A percentile compares a stretch with the other conserved stretches of the same genome.
These are phyloP conservation scores for Pisolithus orientalis DNA, from an alignment of 768 basidiomycete species.

Conservation along the genomic window DNA sequence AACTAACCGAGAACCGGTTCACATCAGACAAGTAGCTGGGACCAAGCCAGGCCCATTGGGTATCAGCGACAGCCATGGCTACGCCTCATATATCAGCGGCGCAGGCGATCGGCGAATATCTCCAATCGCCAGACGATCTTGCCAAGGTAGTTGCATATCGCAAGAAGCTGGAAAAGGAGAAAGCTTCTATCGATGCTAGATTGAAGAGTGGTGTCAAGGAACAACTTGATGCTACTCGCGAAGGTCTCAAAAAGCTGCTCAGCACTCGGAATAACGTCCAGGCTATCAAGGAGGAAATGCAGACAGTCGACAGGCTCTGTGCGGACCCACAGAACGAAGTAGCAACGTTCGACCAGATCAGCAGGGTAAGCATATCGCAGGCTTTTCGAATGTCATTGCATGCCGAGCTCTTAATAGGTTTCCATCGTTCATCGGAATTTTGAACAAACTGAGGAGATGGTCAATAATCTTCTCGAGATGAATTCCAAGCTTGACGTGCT, in stretches of 20 bases:
- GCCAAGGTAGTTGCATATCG: constrained; percentile 81
- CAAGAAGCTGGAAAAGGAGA: constrained; percentile 95
- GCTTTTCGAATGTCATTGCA: background rate
- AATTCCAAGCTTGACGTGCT: constrained; percentile 74
- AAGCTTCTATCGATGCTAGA: constrained; percentile 86
- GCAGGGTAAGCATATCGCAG: constrained; percentile 54
- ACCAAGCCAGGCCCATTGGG: no score
- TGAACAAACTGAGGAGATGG: constrained; percentile 92
- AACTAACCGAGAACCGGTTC: background rate
- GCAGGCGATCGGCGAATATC: constrained; percentile 82
- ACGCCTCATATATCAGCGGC: constrained; percentile 64
- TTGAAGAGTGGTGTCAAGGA: constrained; percentile 89
- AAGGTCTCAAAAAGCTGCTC: constrained; percentile 78
- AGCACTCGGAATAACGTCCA: constrained; percentile 74
- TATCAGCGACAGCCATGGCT: constrained; percentile 34
- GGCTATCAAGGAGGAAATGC: constrained; percentile 81
- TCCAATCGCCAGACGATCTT: constrained; percentile 92
- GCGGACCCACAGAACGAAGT: constrained; percentile 71
- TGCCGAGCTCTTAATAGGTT: constrained; percentile 45
- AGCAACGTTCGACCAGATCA: constrained; percentile 92
- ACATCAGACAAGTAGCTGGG: no score
- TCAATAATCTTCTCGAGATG: constrained; percentile 91
- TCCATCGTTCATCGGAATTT: constrained; percentile 95
- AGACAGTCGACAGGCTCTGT: constrained; percentile 67
- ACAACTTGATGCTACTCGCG: constrained; percentile 84